Percentiles rank a stretch among this genome's conserved stretches.
phyloP scores from a whole-genome alignment of 768 basidiomycete genomes.

The Mycena capillaripes region DNA sequence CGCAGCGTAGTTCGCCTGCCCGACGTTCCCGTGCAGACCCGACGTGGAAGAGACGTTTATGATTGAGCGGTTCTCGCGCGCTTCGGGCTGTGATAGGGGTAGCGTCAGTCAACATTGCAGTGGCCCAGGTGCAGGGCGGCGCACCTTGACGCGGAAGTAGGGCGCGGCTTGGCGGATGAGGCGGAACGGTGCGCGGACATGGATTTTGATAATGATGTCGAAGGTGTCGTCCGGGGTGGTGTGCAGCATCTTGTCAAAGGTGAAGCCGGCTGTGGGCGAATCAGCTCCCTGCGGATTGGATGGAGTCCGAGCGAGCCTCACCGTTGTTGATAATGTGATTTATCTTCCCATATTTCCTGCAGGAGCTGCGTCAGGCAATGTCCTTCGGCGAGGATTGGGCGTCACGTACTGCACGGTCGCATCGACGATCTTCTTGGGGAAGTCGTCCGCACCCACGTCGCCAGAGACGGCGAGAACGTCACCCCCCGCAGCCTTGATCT shows the following conservation, averaged over 20 bases:
- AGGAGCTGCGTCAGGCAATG: not conserved
- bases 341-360: constrained; percentile 84
- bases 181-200: constrained; percentile 89
- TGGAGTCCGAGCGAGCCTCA: constrained; percentile 39
- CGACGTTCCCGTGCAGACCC: constrained; percentile 91
- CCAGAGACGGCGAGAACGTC: constrained; percentile 82
- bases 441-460: constrained; percentile 87
- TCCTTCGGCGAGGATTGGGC: not conserved
- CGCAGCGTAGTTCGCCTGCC: constrained; percentile 86
- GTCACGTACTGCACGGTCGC: constrained; percentile 78
- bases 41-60: constrained; percentile 86
- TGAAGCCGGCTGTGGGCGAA: constrained; percentile 71
- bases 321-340: constrained; percentile 92
- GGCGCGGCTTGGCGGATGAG: constrained; percentile 88
- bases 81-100: constrained; percentile 56
- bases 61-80: constrained; percentile 78
- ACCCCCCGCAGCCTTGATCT: constrained; percentile 82
- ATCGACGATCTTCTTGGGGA: constrained; percentile 82
- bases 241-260: constrained; percentile 90
- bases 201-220: constrained; percentile 87
- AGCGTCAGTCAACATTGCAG: not conserved
- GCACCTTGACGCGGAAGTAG: constrained; percentile 83
- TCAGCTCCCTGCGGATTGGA: not conserved
- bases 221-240: constrained; percentile 87
- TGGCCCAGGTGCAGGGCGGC: not conserved